phyloP scores from a whole-genome alignment of 176 grass and related monocot species.

The Typha latifolia region DNA sequence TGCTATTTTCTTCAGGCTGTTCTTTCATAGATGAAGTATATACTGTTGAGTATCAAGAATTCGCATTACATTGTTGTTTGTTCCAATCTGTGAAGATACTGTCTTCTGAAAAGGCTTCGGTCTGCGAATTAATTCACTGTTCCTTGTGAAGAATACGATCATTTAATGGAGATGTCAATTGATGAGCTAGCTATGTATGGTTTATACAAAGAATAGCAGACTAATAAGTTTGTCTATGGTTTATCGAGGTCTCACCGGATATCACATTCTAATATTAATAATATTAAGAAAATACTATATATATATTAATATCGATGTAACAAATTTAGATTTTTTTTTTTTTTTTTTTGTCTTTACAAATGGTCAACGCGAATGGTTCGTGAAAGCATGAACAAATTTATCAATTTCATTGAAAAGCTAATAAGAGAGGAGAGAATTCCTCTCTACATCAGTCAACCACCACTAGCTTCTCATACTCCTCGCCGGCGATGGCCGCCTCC shows the following conservation, averaged over 20 bases:
- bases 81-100: neutral
- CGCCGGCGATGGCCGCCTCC: constrained; percentile 51
- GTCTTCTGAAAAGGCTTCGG: neutral
- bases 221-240: no score
- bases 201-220: neutral
- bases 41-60: neutral
- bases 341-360: no score
- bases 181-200: neutral
- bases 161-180: neutral
- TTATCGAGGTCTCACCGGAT: no score
- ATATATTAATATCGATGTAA: no score
- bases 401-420: no score
- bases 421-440: no score
- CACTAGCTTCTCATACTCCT: constrained; percentile 42
- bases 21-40: neutral
- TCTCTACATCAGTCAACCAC: constrained; percentile 32
- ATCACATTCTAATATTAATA: no score
- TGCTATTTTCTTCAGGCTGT: constrained; percentile 13
- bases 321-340: no score
- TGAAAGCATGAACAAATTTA: no score
- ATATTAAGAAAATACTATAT: no score
- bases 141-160: neutral
- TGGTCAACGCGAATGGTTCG: no score
- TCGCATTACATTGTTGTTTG: neutral
- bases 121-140: neutral